A percentile compares a stretch with the other conserved stretches of the same genome.
Conservation (phyloP, 345 rosid genomes). For the Acer campestre region DNA sequence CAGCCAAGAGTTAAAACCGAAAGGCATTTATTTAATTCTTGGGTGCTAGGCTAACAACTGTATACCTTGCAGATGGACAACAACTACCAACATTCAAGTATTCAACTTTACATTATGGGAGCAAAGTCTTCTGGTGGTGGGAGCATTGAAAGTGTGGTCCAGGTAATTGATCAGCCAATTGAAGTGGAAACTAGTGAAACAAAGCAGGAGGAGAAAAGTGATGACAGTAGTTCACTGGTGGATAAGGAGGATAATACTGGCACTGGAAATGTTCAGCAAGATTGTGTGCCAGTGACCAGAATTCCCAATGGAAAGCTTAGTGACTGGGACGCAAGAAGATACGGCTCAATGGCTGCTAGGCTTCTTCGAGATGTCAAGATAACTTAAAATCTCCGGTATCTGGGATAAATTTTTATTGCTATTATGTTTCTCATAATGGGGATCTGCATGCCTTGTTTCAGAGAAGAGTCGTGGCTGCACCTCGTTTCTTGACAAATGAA, state of each 20-base stretch:
- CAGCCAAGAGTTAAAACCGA: neutral
- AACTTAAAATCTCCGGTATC: slow-evolving; percentile 32
- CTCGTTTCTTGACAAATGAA: neutral
- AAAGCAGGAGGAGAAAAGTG: slow-evolving; percentile 20
- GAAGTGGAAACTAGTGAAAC: slow-evolving; percentile 34
- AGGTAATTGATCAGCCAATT: slow-evolving; percentile 19
- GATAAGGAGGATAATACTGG: slow-evolving; percentile 26
- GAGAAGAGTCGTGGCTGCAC: neutral
- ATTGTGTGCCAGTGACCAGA: slow-evolving; percentile 32
- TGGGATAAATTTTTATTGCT: neutral
- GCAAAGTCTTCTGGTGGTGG: slow-evolving; percentile 38
- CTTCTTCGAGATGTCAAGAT: slow-evolving; percentile 80
- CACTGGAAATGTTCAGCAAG: slow-evolving; percentile 30
- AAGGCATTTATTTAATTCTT: neutral
- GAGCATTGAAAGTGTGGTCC: slow-evolving; percentile 23
- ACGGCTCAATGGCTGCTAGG: slow-evolving; percentile 88
- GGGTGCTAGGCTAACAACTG: neutral
- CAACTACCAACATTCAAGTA: slow-evolving; percentile 84
- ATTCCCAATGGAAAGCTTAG: slow-evolving; percentile 54
- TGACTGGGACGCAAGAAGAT: slow-evolving; percentile 92
- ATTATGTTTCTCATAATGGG: neutral
- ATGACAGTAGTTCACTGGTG: slow-evolving; percentile 13
- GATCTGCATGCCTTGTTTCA: neutral
- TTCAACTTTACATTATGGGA: slow-evolving; percentile 83
- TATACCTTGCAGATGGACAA: slow-evolving; percentile 64